Evolutionary conservation across 805 yeast genomes (phyloP).

Genomic region (Pichia pseudocactophila): DNA sequence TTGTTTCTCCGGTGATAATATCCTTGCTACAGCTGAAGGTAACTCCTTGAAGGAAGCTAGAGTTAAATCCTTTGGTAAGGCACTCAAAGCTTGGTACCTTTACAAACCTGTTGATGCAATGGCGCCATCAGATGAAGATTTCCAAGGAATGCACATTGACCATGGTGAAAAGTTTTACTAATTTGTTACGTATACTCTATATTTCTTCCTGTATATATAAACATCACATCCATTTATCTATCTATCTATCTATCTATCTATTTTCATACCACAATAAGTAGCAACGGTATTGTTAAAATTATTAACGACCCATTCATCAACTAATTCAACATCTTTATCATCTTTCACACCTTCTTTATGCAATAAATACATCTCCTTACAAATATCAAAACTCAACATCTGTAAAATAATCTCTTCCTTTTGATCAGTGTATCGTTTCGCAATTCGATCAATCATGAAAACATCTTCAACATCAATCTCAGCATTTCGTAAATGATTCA

Average conservation of each 20-base stretch:
- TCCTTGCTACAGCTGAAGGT: conserved; percentile 93
- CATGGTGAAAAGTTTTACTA: conserved; percentile 30
- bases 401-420: conserved; percentile 6
- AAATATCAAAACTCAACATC: conserved; percentile 9
- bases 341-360: conserved; percentile 2
- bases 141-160: conserved; percentile 29
- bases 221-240: not conserved
- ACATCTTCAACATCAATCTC: conserved; percentile 11
- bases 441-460: conserved; percentile 9
- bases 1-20: conserved; percentile 72
- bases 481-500: not conserved
- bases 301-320: conserved; percentile 8
- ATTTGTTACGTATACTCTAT: not conserved
- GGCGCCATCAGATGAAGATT: conserved; percentile 50
- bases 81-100: conserved; percentile 85
- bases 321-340: conserved; percentile 7
- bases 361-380: conserved; percentile 5
- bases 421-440: not conserved
- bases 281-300: conserved; percentile 3
- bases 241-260: not conserved
- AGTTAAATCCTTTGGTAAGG: conserved; percentile 83
- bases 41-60: conserved; percentile 84
- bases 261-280: not conserved
- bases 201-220: not conserved
- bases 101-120: conserved; percentile 67